Evolutionary conservation across 139 green algal genomes (phyloP), one percentile per base, ranked within the genome.

Genomic region (Nannochloris sp.): DNA sequence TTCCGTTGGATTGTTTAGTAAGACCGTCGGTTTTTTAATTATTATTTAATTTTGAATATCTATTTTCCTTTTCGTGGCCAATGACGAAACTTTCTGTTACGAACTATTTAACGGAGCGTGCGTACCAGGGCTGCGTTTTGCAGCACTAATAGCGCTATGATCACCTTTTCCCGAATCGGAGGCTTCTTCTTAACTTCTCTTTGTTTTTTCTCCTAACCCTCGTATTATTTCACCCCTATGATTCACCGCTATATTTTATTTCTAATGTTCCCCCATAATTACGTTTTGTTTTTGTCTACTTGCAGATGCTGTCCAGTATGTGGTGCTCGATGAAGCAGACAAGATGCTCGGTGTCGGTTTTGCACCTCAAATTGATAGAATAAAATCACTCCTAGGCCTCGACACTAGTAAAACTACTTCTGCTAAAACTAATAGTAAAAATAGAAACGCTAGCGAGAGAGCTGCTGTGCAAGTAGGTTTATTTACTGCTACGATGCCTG

Each of bases 321-420:
- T 92, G 24, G 88, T 93, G 25, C 62, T 96, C 39, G 90, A 96
- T 47, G 90, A 96, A 64, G 87, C 89, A 0, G 90, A 96, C 71
- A 90, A 90, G 68, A 93, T 96, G 88, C 76, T 96, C 53, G 72
- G 65, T 5, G 61, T 91, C 19, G 90, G 89, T 23, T 89, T 96
- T 39, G 31, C 72, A 59, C 75, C 83, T 8, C 85, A 96, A 69
- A 61, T 95, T 10, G 78, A 87, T 4, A 55, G 75, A 3, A 60
- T 96, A 60, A 65, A 57, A 9, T 58, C 2, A 1, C 37, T 87
- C 62, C 38, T 93, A 29, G n/a, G n/a, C n/a, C n/a, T n/a, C n/a
- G n/a, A n/a, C n/a, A n/a, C n/a, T n/a, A n/a, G n/a, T n/a, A n/a
- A n/a, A n/a, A n/a, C n/a, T n/a, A n/a, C n/a, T n/a, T n/a, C n/a